Conservation (phyloP, 2,329 filamentous ascomycete species). For the Clonostachys chloroleuca region DNA sequence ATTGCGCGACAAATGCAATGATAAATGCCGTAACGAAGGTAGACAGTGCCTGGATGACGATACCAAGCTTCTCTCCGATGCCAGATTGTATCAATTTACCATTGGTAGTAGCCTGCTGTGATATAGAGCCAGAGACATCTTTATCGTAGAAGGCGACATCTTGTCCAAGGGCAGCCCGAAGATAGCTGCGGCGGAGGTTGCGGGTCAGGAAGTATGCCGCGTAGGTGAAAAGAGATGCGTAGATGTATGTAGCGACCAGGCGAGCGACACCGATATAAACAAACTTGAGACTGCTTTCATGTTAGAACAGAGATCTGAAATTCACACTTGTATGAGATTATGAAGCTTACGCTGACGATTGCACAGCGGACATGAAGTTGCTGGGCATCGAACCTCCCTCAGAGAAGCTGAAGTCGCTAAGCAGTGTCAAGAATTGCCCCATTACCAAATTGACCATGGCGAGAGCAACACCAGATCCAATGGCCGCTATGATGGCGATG, state of each 20-base stretch:
- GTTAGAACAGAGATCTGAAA: not conserved
- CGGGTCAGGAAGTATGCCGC: slow-evolving; percentile 39
- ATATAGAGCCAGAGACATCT: slow-evolving; percentile 23
- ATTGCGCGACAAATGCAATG: slow-evolving; percentile 24
- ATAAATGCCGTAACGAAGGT: slow-evolving; percentile 23
- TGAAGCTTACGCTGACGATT: not conserved
- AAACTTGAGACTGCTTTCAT: slow-evolving; percentile 12
- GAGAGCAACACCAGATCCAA: slow-evolving; percentile 15
- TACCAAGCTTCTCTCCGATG: slow-evolving; percentile 21
- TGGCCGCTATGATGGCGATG: slow-evolving; percentile 12
- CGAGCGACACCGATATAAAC: slow-evolving; percentile 16
- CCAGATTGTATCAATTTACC: slow-evolving; percentile 25
- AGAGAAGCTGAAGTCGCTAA: slow-evolving; percentile 9
- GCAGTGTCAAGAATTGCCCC: slow-evolving; percentile 15
- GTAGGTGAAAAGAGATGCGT: slow-evolving; percentile 31
- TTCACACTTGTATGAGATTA: not conserved
- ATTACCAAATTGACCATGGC: slow-evolving; percentile 19
- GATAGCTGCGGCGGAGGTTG: slow-evolving; percentile 34
- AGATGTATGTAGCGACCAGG: slow-evolving; percentile 14
- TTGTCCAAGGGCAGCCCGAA: slow-evolving; percentile 37
- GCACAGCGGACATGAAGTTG: slow-evolving; percentile 10
- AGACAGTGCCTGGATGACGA: slow-evolving; percentile 22
- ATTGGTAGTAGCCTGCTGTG: slow-evolving; percentile 32
- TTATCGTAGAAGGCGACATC: slow-evolving; percentile 40
- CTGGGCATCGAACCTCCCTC: slow-evolving; percentile 4